Evolutionary conservation across 1,139 yeast genomes (phyloP), one percentile per base, ranked within the genome.

Genomic region (Arxiozyma bovina): DNA sequence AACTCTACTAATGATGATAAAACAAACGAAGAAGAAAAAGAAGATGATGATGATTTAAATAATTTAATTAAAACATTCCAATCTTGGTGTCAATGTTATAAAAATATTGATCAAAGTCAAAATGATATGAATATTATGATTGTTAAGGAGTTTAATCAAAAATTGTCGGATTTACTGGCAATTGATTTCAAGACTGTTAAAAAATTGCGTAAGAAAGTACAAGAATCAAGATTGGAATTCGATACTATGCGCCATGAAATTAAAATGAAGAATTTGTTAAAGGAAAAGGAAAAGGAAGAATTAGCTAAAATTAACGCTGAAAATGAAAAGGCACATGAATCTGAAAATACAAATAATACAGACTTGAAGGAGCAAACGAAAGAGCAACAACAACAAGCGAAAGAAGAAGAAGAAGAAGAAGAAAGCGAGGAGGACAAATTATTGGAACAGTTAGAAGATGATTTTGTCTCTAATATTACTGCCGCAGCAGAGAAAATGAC

Each of bases 401-500:
- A 27, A 7, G 30, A 27, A 27, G 8, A 23, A 18, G 30, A 46
- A 22, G 41, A 48, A n/a, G 50, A 51, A 22, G 53, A 45, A 56
- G 64, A 67, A 48, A 63, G 63, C 47, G 69, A 62, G 41, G 65
- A 63, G 46, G 55, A 60, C 45, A 60, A 61, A 45, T 51, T 66
- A 54, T 72, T 85, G 60, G 89, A 85, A 60, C 73, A 77, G 48
- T 77, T 79, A 60, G 95, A 87, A 70, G 95, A 87, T 66, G 91
- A 84, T 58, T 78, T 86, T 62, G 93, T 86, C 40, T 79, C 83
- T 63, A 87, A 88, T 27, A 86, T 90, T 9, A 85, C 85, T 56
- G 74, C 77, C 40, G 93, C 93, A 0, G 93, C 85, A n/a, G 78
- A 80, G 62, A 81, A 81, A 55, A 85, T 87, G 93, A 82, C 84